Evolutionary conservation across 108 stramenopile species (phyloP), one percentile per base, ranked within the genome.

Genomic region (Cyclotella choctawhatcheeana): DNA sequence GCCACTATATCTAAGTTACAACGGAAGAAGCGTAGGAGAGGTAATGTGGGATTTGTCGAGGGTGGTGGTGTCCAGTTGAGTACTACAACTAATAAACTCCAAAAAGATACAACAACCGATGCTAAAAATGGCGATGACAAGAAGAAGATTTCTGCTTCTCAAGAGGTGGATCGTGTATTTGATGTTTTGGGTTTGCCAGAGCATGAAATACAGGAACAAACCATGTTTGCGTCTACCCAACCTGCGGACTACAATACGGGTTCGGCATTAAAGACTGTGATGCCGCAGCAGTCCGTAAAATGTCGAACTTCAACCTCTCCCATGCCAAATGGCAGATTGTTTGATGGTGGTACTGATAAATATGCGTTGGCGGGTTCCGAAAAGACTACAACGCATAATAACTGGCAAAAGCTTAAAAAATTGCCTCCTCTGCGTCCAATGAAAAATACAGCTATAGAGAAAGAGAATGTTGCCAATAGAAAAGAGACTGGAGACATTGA

Each of bases 131-230:
- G 12, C 16, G 56, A 61, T 24, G 62, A 68, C 44, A 54, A 44
- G 16, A 44, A 64, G 31, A 69, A 64, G 59, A 37, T 70, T 33
- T 48, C 63, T 1, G 69, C 62, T 0, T 48, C 58, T 52, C 67
- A 62, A 30, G 75, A 76, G 37, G 75, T 76, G 0, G 75, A 62
- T 76, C 66, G 67, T 51, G 67, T 51, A 34, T 61, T 62, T 34
- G 50, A 61, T 18, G 40, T 30, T 61, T 43, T 73, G 30, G 72
- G 62, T 52, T 17, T 64, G 43, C 50, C 53, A 8, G 44, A 47
- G 24, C 31, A 59, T 29, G 37, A 61, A 67, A 52, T 21, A 5
- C 48, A 32, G 4, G 22, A 54, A 7, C n/a, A 22, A 17, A n/a
- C 16, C 1, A 45, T 50, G 26, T 18, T 20, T 37, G 20, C 33